These are phyloP conservation scores for Polyplosphaeria fusca DNA, from an alignment of 495 filamentous ascomycete genomes.

Conservation along the genomic window DNA sequence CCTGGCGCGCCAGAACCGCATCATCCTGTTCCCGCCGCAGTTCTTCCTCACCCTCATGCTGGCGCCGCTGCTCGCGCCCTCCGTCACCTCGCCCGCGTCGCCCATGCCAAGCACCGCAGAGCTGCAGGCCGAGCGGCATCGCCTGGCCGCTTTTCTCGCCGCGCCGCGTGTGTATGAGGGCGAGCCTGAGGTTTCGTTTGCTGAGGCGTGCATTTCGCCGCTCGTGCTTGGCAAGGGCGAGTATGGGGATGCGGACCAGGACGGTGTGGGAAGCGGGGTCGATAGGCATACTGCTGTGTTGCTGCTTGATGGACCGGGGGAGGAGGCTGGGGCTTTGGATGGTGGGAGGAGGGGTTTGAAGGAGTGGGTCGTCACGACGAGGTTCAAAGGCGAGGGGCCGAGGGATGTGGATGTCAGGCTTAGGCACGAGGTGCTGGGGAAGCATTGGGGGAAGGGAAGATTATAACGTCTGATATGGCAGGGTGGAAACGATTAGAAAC, in stretches of 20 bases:
- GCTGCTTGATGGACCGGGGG: constrained; percentile 66
- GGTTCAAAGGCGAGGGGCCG: constrained; percentile 50
- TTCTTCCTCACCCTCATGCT: constrained; percentile 71
- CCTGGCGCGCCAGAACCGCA: constrained; percentile 57
- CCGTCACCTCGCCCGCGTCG: constrained; percentile 18
- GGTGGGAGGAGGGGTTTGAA: constrained; percentile 62
- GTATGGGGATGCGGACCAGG: constrained; percentile 42
- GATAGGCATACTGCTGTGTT: constrained; percentile 62
- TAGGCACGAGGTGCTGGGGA: constrained; percentile 38
- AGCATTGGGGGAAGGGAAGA: neutral
- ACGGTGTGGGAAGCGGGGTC: constrained; percentile 31
- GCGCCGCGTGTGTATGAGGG: constrained; percentile 30
- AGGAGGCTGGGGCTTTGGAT: constrained; percentile 56
- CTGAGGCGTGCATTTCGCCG: constrained; percentile 74
- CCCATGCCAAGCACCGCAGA: constrained; percentile 41
- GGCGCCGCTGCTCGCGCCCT: constrained; percentile 54
- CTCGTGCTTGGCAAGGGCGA: constrained; percentile 55
- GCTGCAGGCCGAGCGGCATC: constrained; percentile 54
- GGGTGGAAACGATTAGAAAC: no score
- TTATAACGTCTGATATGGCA: no score
- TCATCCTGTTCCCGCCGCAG: constrained; percentile 89
- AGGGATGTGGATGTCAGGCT: constrained; percentile 39
- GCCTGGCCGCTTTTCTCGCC: constrained; percentile 56
- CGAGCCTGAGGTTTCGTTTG: constrained; percentile 61
- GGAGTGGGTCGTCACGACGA: constrained; percentile 70